Conservation (phyloP, 768 basidiomycete genomes). For the Leccinellum albellum region DNA sequence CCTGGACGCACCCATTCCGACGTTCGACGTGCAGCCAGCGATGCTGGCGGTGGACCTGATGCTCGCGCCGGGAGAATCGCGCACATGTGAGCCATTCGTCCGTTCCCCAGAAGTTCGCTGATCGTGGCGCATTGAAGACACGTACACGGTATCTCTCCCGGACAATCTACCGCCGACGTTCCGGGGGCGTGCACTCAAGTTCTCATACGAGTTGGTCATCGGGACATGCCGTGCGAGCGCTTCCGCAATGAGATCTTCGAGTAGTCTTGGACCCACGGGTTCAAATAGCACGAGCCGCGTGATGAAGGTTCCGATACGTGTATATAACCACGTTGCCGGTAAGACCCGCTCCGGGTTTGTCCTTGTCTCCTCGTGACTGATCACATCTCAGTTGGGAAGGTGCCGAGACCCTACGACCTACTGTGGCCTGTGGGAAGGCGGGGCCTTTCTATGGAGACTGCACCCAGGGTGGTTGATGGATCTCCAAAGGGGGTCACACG, state of each 20-base stretch:
- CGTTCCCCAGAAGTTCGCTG: neutral
- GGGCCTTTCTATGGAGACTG: constrained; percentile 28
- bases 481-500: constrained; percentile 5
- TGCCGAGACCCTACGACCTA: constrained; percentile 71
- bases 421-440: constrained; percentile 67
- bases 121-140: constrained; percentile 50
- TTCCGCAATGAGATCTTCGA: constrained; percentile 26
- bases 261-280: constrained; percentile 33
- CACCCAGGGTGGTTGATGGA: constrained; percentile 26
- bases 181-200: constrained; percentile 75
- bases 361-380: neutral
- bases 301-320: constrained; percentile 87
- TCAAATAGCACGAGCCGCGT: constrained; percentile 62
- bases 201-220: constrained; percentile 88
- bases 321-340: constrained; percentile 89
- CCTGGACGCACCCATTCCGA: constrained; percentile 69
- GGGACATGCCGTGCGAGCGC: constrained; percentile 71
- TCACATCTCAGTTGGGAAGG: constrained; percentile 43
- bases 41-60: constrained; percentile 87
- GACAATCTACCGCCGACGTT: constrained; percentile 86
- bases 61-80: constrained; percentile 78
- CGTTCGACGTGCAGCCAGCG: constrained; percentile 78
- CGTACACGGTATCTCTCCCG: constrained; percentile 75
- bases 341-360: constrained; percentile 18
- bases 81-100: constrained; percentile 54